A percentile compares a stretch with the other conserved stretches of the same genome.
phyloP scores from a whole-genome alignment of 805 yeast genomes.

The Ogataea kodamae region DNA sequence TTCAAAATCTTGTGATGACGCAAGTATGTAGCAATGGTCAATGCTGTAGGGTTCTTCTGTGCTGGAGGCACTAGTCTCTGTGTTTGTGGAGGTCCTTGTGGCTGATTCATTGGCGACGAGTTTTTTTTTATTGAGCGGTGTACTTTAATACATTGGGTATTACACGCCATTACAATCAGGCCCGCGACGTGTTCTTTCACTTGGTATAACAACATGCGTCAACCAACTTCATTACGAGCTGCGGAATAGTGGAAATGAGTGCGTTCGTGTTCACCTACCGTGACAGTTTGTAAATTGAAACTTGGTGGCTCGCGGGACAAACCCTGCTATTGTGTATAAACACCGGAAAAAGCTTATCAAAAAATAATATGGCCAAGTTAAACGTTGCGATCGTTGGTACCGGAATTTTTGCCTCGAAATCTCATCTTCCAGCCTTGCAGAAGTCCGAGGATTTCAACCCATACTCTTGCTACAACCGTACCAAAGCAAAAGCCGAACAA shows the following conservation, averaged over 20 bases:
- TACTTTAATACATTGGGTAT: slow-evolving; percentile 7
- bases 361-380: slow-evolving; percentile 24
- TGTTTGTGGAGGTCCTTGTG: slow-evolving; percentile 7
- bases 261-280: too few species aligned
- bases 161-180: too few species aligned
- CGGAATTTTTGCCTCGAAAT: slow-evolving; percentile 83
- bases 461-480: slow-evolving; percentile 76
- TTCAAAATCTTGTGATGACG: slow-evolving; percentile 67
- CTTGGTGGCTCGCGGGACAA: too few species aligned
- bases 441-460: slow-evolving; percentile 52
- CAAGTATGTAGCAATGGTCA: slow-evolving; percentile 68
- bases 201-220: too few species aligned
- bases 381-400: slow-evolving; percentile 74
- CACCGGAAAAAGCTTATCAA: too few species aligned
- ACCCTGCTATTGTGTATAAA: not conserved
- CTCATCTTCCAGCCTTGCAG: slow-evolving; percentile 73
- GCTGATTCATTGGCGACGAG: slow-evolving; percentile 13
- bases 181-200: too few species aligned
- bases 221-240: too few species aligned
- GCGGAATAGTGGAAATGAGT: too few species aligned
- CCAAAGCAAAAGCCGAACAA: slow-evolving; percentile 73
- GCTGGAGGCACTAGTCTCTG: slow-evolving; percentile 24
- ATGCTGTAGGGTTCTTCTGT: slow-evolving; percentile 49
- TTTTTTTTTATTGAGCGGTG: slow-evolving; percentile 10
- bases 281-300: too few species aligned